Base-by-base conservation (phyloP, 164 flowering plant species). In the Piper longum region DNA sequence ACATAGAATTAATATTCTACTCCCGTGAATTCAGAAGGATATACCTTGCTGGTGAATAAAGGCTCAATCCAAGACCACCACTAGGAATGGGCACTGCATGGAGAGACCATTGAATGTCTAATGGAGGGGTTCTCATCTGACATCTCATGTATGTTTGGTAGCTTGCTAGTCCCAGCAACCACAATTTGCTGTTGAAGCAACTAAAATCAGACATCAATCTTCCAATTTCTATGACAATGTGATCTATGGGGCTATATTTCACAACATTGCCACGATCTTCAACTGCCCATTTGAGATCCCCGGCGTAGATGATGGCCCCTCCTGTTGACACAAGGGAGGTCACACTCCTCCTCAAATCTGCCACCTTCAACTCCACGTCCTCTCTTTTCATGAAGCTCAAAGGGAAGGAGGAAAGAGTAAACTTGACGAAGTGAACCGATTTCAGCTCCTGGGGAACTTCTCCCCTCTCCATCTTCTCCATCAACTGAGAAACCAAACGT, bases 51-150 rank as follows among this genome's bases (percentile, higher is more conserved):
- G 88, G 77, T 70, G 78, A 78, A 72, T 83, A 83, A 64, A 90
- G 95, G 77, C 85, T 86, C 71, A 86, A 76, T 48, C 80, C 89
- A 68, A 88, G 83, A 45, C 88, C 87, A 74, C 82, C 82, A 16
- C 87, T 78, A 43, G 91, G 97, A 71, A 88, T 80, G 70, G 85
- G 74, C 67, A 91, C 85, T 68, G 88, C 80, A 74, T 91, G 96
- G 57, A 91, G 88, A 69, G 67, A 65, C 96, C 98, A 91, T 67
- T 80, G 85, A 43, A 65, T 60, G 73, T 88, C 91, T 62, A 91
- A 79, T 41, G 96, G 63, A 17, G 98, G 90, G 54, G 81, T 85
- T 68, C 77, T 84, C 80, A 79, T 81, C 65, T 84, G 86, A 66
- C 91, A 82, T 67, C 65, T 85, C 82, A 82, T 83, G 63, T 81